Conservation (phyloP, 2,329 filamentous ascomycete genomes). For the Fusarium buxicola region DNA sequence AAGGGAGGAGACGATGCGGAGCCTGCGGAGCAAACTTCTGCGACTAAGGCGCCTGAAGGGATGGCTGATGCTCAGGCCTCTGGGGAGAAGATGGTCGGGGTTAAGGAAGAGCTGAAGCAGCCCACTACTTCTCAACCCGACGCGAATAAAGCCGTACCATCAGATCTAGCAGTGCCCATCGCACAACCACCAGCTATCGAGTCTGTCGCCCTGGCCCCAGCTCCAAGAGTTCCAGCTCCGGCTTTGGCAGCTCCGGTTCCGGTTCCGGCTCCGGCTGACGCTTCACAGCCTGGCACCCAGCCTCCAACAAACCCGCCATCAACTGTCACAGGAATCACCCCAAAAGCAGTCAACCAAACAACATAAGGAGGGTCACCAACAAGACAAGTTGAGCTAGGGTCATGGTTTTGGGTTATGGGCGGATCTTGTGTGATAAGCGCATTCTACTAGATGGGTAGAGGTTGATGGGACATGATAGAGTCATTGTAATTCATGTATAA, state of each 20-base stretch:
- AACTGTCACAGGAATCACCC: neutral
- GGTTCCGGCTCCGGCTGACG: neutral
- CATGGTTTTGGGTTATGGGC: neutral
- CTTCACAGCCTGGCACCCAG: constrained; percentile 3
- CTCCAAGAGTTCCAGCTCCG: constrained; percentile 11
- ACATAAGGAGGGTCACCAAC: neutral
- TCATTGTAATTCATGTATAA: constrained; percentile 4
- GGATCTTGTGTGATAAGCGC: neutral
- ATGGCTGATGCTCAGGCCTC: constrained; percentile 2
- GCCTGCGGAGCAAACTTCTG: constrained; percentile 15
- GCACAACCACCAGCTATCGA: constrained; percentile 7
- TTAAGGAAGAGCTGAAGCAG: constrained; percentile 10
- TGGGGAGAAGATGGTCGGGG: constrained; percentile 6
- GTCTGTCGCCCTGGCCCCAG: constrained; percentile 8
- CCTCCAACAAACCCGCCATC: constrained; percentile 2
- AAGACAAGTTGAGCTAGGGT: neutral
- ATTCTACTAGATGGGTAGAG: neutral
- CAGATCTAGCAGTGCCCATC: neutral
- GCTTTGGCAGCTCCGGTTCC: constrained; percentile 8
- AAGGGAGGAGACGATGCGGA: constrained; percentile 35
- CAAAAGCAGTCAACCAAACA: neutral
- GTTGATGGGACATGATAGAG: constrained; percentile 3
- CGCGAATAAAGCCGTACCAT: constrained; percentile 15
- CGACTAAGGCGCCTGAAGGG: constrained; percentile 23
- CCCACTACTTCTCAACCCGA: constrained; percentile 10